phyloP scores from a whole-genome alignment of 148 eudicot genomes.

The Polygonum maritimum region DNA sequence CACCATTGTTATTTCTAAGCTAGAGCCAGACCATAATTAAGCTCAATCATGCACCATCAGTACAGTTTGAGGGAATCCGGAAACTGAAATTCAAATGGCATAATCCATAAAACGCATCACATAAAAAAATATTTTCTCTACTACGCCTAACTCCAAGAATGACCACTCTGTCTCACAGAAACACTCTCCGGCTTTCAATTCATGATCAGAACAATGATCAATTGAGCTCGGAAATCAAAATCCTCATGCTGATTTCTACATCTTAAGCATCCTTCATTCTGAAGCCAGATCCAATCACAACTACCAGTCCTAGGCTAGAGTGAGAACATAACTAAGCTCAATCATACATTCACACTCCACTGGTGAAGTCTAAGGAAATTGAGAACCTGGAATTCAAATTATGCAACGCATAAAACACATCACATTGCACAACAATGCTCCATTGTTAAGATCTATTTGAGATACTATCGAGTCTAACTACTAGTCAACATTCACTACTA shows the following conservation, averaged over 20 bases:
- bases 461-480: not conserved
- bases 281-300: conserved; percentile 1
- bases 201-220: too few relatives aligned
- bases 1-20: not conserved
- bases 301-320: not conserved
- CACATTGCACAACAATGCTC: not conserved
- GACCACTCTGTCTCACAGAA: too few relatives aligned
- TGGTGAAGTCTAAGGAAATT: not conserved
- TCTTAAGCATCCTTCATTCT: not conserved
- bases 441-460: not conserved
- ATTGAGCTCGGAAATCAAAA: not conserved
- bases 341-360: not conserved
- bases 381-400: not conserved
- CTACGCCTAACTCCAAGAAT: too few relatives aligned
- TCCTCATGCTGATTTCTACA: not conserved
- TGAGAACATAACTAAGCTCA: not conserved
- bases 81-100: too few relatives aligned
- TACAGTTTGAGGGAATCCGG: too few relatives aligned
- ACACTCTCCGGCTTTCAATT: too few relatives aligned
- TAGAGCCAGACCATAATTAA: not conserved
- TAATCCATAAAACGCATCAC: too few relatives aligned
- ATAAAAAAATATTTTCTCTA: too few relatives aligned
- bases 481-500: not conserved
- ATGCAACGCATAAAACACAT: not conserved
- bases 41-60: not conserved